Percentiles rank a stretch among this genome's conserved stretches.
These are phyloP conservation scores for Vaccinium myrtillus DNA, from an alignment of 148 eudicot species.

Conservation along the genomic window DNA sequence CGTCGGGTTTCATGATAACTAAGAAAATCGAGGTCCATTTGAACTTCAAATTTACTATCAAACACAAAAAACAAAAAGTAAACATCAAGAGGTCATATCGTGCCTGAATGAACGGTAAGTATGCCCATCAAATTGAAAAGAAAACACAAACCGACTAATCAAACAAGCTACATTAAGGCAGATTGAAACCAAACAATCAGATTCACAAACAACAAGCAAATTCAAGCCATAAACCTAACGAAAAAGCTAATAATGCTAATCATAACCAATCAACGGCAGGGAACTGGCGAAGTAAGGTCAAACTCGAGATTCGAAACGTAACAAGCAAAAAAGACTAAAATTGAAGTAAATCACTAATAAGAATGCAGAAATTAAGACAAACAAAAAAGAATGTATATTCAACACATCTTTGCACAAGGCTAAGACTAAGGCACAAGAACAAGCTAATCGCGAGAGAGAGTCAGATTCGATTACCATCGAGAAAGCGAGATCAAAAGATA, in stretches of 20 bases:
- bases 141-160: not conserved
- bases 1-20: not conserved
- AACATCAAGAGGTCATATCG: not conserved
- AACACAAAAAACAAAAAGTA: not conserved
- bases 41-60: not conserved
- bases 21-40: not conserved
- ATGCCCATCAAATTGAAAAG: not conserved
- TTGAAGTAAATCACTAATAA: not conserved
- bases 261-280: not conserved
- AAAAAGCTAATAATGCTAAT: not conserved
- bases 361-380: not conserved
- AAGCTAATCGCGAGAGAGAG: slow-evolving; percentile 17
- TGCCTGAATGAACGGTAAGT: not conserved
- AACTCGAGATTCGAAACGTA: not conserved
- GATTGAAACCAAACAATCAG: not conserved
- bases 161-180: not conserved
- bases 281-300: not conserved
- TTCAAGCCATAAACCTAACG: slow-evolving; percentile 8
- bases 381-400: not conserved
- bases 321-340: not conserved
- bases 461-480: slow-evolving; percentile 14
- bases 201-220: not conserved
- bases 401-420: slow-evolving; percentile 1
- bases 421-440: not conserved
- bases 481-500: slow-evolving; percentile 24